phyloP scores from a whole-genome alignment of 139 green algal species.

The Chlorella sp. region DNA sequence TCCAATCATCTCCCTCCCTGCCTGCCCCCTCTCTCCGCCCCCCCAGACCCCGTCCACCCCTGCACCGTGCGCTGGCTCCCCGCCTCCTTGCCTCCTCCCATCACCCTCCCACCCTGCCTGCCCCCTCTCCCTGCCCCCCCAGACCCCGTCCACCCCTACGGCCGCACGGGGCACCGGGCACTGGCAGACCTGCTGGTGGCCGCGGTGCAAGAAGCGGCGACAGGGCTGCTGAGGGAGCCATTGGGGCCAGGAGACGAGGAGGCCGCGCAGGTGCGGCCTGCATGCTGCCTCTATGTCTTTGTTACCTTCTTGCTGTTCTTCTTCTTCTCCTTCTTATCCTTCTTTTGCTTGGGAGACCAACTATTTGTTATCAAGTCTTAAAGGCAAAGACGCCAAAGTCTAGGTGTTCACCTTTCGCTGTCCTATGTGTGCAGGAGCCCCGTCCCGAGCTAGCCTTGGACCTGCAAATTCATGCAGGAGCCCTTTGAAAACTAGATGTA shows the following conservation, averaged over 20 bases:
- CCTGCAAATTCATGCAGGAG: too few relatives aligned
- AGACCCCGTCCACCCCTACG: slow-evolving; percentile 3
- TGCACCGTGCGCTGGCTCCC: not conserved
- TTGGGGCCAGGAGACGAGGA: not conserved
- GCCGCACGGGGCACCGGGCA: not conserved
- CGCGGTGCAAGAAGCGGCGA: not conserved
- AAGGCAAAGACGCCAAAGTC: too few relatives aligned
- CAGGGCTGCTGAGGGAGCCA: not conserved
- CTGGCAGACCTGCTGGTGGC: not conserved
- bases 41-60: not conserved
- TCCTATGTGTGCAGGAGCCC: too few relatives aligned
- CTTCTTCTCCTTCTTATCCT: too few relatives aligned
- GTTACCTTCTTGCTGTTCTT: too few relatives aligned
- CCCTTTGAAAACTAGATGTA: too few relatives aligned
- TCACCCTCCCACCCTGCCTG: not conserved
- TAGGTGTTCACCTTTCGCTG: too few relatives aligned
- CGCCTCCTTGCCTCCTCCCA: not conserved
- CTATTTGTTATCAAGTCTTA: too few relatives aligned
- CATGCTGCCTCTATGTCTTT: too few relatives aligned
- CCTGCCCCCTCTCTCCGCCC: not conserved
- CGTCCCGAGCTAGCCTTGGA: not conserved
- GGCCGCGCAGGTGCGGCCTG: not conserved
- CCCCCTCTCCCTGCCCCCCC: not conserved
- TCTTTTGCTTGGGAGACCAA: too few relatives aligned
- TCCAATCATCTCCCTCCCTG: too few relatives aligned